Evolutionary conservation across 2,329 filamentous ascomycete genomes (phyloP).

Genomic region (Bertia moriformis): DNA sequence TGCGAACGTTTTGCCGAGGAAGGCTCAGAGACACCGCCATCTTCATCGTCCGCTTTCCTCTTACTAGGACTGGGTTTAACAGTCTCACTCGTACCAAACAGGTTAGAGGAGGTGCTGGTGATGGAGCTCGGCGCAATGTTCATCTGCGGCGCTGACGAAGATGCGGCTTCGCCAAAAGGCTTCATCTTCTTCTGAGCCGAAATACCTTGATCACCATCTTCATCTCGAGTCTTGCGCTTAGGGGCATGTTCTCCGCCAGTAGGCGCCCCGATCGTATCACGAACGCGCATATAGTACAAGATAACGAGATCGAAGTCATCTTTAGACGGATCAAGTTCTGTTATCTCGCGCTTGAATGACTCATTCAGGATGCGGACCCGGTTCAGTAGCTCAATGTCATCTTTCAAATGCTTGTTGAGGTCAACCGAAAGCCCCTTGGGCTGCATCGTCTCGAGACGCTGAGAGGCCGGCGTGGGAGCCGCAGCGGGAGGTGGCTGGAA

Average conservation of each 20-base stretch:
- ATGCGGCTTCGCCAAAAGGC: slow-evolving; percentile 2
- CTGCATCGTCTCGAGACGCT: not conserved
- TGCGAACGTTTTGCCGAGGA: slow-evolving; percentile 8
- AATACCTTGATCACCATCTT: slow-evolving; percentile 5
- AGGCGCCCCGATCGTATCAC: slow-evolving; percentile 15
- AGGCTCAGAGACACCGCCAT: slow-evolving; percentile 3
- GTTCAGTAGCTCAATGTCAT: not conserved
- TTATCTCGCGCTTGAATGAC: not conserved
- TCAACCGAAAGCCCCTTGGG: not conserved
- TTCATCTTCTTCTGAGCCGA: slow-evolving; percentile 10
- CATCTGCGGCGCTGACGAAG: slow-evolving; percentile 1
- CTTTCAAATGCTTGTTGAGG: not conserved
- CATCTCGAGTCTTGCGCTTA: slow-evolving; percentile 10
- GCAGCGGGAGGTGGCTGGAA: too few species aligned
- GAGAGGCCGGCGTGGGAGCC: too few species aligned
- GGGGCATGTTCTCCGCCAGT: slow-evolving; percentile 4
- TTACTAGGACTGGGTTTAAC: not conserved
- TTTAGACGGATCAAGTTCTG: not conserved
- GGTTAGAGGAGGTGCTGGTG: slow-evolving; percentile 6
- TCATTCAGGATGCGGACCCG: not conserved
- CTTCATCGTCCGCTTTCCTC: not conserved
- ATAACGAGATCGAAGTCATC: slow-evolving; percentile 18
- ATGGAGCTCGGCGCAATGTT: slow-evolving; percentile 2
- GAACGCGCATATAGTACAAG: slow-evolving; percentile 18
- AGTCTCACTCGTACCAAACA: slow-evolving; percentile 7